phyloP scores from a whole-genome alignment of 2,329 filamentous ascomycete species.

The Aspergillus sp. region DNA sequence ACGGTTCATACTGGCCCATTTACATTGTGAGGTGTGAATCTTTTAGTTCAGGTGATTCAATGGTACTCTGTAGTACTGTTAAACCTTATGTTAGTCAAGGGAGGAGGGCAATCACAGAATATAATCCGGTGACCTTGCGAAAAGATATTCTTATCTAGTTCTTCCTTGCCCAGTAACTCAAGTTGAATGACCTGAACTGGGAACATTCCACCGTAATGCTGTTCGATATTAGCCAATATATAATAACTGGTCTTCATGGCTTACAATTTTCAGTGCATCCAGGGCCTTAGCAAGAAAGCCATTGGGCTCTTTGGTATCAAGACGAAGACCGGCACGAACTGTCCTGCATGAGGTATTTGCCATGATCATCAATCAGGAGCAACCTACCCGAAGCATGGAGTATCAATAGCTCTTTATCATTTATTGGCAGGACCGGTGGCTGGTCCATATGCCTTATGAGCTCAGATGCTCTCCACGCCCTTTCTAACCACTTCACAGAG shows the following conservation, averaged over 20 bases:
- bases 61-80: slow-evolving; percentile 61
- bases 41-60: slow-evolving; percentile 60
- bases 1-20: slow-evolving; percentile 12
- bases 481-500: slow-evolving; percentile 72
- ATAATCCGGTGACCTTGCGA: slow-evolving; percentile 37
- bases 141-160: slow-evolving; percentile 43
- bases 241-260: not conserved
- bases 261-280: slow-evolving; percentile 55
- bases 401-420: slow-evolving; percentile 67
- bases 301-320: slow-evolving; percentile 47
- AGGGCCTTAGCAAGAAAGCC: slow-evolving; percentile 60
- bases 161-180: slow-evolving; percentile 58
- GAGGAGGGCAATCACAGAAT: not conserved
- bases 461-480: slow-evolving; percentile 63
- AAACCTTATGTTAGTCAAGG: slow-evolving; percentile 16
- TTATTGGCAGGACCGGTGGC: slow-evolving; percentile 58
- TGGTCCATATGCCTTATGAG: slow-evolving; percentile 52
- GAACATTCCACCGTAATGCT: slow-evolving; percentile 64
- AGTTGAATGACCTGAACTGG: slow-evolving; percentile 68
- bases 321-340: slow-evolving; percentile 31
- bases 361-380: slow-evolving; percentile 8
- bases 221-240: slow-evolving; percentile 13
- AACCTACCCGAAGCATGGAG: slow-evolving; percentile 62
- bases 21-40: slow-evolving; percentile 64
- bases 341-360: slow-evolving; percentile 8